Conservation (phyloP, 148 eudicot species). For the Persicaria maculosa region DNA sequence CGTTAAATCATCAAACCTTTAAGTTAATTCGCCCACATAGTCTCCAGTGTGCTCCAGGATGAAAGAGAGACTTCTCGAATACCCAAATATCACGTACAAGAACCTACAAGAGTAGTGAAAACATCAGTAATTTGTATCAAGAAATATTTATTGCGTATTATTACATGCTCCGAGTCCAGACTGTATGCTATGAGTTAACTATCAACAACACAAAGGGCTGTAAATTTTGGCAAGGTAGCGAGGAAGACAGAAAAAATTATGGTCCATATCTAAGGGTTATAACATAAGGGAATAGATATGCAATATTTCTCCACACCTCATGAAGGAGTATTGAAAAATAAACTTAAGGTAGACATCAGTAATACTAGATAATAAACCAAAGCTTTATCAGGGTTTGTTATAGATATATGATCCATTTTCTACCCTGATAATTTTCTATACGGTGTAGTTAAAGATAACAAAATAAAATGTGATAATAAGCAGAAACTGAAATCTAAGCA, state of each 20-base stretch:
- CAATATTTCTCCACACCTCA: background rate
- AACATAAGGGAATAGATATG: too few relatives aligned
- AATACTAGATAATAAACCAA: background rate
- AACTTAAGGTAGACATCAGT: background rate
- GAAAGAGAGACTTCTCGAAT: conserved; percentile 89
- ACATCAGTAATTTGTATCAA: conserved; percentile 1
- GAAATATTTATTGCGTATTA: background rate
- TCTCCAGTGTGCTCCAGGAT: conserved; percentile 76
- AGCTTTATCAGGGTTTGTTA: background rate
- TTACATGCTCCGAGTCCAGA: too few relatives aligned
- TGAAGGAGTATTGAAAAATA: background rate
- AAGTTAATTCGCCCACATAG: conserved; percentile 73
- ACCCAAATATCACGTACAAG: conserved; percentile 91
- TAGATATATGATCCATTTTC: background rate
- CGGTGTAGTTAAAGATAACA: background rate
- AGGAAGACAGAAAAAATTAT: background rate
- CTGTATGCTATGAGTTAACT: too few relatives aligned
- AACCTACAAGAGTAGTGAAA: conserved; percentile 31
- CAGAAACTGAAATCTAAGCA: background rate
- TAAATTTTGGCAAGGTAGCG: background rate
- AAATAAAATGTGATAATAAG: background rate
- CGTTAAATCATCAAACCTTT: conserved; percentile 18
- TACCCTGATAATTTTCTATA: background rate
- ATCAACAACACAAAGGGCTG: background rate
- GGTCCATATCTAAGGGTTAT: background rate